Percentiles rank a stretch among this genome's conserved stretches.
Evolutionary conservation across 352 stramenopile species (phyloP).

Genomic region (Saprolegnia diclina): DNA sequence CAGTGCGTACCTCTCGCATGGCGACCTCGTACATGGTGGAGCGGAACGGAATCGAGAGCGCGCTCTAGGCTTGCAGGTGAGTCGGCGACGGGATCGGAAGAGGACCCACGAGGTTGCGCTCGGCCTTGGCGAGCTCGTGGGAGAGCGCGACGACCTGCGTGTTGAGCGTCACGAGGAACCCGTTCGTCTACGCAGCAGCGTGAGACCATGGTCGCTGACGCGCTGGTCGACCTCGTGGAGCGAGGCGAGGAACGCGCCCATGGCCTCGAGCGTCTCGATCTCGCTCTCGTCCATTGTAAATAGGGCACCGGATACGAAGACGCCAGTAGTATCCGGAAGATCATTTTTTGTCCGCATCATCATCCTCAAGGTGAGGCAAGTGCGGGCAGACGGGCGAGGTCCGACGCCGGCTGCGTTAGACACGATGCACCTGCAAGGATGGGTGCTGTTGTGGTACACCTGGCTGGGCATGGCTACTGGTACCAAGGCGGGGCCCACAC

Average conservation of each 20-base stretch:
- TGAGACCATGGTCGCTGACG: neutral
- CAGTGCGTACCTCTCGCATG: conserved; percentile 20
- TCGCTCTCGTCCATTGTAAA: conserved; percentile 16
- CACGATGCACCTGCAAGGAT: too few relatives aligned
- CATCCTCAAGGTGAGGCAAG: too few relatives aligned
- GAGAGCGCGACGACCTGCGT: conserved; percentile 25
- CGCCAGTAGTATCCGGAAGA: neutral
- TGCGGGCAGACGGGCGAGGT: too few relatives aligned
- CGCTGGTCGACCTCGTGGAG: conserved; percentile 18
- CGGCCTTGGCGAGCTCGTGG: conserved; percentile 21
- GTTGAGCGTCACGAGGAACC: conserved; percentile 20
- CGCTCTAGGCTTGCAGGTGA: conserved; percentile 11
- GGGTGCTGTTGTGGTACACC: too few relatives aligned
- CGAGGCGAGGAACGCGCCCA: conserved; percentile 19
- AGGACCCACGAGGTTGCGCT: conserved; percentile 20
- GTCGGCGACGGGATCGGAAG: neutral
- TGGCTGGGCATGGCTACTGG: too few relatives aligned
- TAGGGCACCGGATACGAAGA: neutral
- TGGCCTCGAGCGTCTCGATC: conserved; percentile 25
- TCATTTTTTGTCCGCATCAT: neutral
- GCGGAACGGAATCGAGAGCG: conserved; percentile 26
- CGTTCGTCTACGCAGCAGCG: conserved; percentile 17
- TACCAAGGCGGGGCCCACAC: too few relatives aligned
- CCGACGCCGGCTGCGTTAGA: too few relatives aligned
- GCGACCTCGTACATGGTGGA: conserved; percentile 27